phyloP scores from a whole-genome alignment of 345 rosid species.

The Lepidium sativum region DNA sequence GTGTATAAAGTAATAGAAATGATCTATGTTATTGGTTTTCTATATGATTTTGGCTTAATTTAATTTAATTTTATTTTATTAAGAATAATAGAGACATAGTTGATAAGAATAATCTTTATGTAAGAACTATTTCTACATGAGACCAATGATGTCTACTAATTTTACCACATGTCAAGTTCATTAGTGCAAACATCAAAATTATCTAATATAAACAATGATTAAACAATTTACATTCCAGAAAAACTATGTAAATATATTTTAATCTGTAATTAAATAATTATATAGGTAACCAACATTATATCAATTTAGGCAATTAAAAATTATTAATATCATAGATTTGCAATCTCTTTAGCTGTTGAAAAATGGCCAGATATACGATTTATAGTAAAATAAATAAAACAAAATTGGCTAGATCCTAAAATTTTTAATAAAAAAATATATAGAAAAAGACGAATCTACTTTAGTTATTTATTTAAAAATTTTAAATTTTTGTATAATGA shows the following conservation, averaged over 20 bases:
- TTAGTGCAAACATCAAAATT: not conserved
- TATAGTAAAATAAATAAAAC: not conserved
- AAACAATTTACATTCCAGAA: not conserved
- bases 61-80: not conserved
- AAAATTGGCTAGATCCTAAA: not conserved
- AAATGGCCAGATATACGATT: not conserved
- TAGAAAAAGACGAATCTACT: slow-evolving; percentile 8
- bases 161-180: slow-evolving; percentile 1
- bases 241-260: not conserved
- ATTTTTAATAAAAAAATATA: not conserved
- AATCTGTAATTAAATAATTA: not conserved
- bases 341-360: not conserved
- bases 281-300: not conserved
- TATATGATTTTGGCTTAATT: not conserved
- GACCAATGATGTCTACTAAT: not conserved
- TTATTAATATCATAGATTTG: not conserved
- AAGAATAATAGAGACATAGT: not conserved
- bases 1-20: too few species aligned
- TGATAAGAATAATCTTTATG: not conserved
- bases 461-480: not conserved
- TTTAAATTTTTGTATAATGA: slow-evolving; percentile 20
- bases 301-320: not conserved
- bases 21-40: too few species aligned
- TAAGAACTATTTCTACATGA: not conserved
- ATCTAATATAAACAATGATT: not conserved